phyloP scores from a whole-genome alignment of 495 filamentous ascomycete genomes.

The Alectoria sarmentosa region DNA sequence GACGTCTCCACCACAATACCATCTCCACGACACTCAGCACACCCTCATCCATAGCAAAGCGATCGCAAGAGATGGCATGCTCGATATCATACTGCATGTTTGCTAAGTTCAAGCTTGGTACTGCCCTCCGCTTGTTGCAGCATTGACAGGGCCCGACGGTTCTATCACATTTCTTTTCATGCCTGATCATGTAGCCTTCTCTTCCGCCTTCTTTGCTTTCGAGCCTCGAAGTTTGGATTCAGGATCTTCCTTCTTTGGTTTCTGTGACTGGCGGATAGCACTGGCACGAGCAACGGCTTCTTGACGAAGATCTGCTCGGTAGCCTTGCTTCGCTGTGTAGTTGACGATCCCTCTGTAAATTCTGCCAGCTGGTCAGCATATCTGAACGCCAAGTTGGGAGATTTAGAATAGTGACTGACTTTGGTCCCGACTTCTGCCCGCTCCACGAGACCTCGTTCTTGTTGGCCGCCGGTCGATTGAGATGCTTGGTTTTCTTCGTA shows the following conservation, averaged over 20 bases:
- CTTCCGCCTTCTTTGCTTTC: conserved; percentile 71
- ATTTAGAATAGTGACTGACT: conserved; percentile 21
- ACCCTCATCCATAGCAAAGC: neutral
- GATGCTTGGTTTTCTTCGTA: conserved; percentile 72
- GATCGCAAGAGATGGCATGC: neutral
- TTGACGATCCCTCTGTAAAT: conserved; percentile 80
- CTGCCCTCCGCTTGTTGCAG: neutral
- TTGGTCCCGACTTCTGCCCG: conserved; percentile 27
- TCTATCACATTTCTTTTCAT: neutral
- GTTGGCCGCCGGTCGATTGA: conserved; percentile 63
- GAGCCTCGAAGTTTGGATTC: conserved; percentile 69
- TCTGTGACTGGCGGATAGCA: conserved; percentile 74
- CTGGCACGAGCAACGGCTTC: conserved; percentile 83
- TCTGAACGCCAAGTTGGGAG: neutral
- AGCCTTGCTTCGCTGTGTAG: conserved; percentile 70
- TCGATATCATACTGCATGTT: neutral
- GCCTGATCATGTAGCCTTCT: conserved; percentile 36
- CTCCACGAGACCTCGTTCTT: conserved; percentile 57
- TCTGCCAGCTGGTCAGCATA: conserved; percentile 41
- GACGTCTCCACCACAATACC: neutral
- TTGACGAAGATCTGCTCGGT: conserved; percentile 80
- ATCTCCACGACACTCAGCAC: neutral
- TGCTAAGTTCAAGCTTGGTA: neutral
- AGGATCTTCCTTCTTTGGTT: conserved; percentile 65
- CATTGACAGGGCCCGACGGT: neutral